These are phyloP conservation scores for Diatrype stigma DNA, from an alignment of 2,329 filamentous ascomycete species.

Conservation along the genomic window DNA sequence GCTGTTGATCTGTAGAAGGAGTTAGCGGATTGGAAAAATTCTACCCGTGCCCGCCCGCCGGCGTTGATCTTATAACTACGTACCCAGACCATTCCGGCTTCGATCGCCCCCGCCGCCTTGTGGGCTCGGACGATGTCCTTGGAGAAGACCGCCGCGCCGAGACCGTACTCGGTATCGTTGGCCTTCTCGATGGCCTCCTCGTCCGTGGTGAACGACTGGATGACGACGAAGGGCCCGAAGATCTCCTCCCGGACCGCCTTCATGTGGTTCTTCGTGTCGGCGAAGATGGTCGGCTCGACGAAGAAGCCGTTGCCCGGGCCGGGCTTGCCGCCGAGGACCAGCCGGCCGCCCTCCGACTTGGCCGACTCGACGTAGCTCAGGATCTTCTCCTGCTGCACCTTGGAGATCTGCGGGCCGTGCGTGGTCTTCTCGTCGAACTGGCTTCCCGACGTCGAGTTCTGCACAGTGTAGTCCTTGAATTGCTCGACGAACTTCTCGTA, in stretches of 20 bases:
- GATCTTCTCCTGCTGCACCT: conserved; percentile 66
- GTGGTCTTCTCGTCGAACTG: conserved; percentile 66
- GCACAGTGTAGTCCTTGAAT: conserved; percentile 57
- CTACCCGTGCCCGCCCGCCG: too few relatives aligned
- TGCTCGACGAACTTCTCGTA: conserved; percentile 59
- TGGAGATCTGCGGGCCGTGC: conserved; percentile 72
- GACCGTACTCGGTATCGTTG: conserved; percentile 55
- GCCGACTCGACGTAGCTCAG: conserved; percentile 66
- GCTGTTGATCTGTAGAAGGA: conserved; percentile 37
- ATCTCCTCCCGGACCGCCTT: conserved; percentile 43
- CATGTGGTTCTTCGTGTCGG: conserved; percentile 37
- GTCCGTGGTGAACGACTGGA: conserved; percentile 39
- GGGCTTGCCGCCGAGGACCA: conserved; percentile 55
- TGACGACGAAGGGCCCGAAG: conserved; percentile 42
- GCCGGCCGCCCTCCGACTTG: conserved; percentile 63
- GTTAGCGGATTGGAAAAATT: background rate
- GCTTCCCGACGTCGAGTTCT: conserved; percentile 62
- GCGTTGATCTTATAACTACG: background rate
- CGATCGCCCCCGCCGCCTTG: conserved; percentile 49
- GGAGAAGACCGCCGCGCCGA: conserved; percentile 60
- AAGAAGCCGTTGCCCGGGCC: conserved; percentile 42
- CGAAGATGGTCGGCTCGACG: conserved; percentile 43
- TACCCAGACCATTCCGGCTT: conserved; percentile 52
- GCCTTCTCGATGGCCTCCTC: conserved; percentile 38
- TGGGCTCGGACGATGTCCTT: conserved; percentile 49